Evolutionary conservation across 768 basidiomycete species (phyloP).

Genomic region (Galerina sulciceps): DNA sequence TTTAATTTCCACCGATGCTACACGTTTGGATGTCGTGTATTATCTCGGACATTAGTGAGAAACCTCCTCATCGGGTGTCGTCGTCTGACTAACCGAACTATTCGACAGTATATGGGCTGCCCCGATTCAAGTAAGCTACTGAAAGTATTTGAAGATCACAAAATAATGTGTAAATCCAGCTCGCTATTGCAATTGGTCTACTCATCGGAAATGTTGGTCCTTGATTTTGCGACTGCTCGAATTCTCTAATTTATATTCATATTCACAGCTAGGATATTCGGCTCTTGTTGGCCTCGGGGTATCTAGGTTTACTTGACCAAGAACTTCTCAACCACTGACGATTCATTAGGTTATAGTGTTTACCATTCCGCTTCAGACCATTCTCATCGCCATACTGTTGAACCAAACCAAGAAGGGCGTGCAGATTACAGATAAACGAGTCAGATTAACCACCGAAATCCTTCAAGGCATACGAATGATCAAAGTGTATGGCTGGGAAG

Average conservation of each 20-base stretch:
- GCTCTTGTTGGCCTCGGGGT: slow-evolving; percentile 65
- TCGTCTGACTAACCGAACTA: background rate
- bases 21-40: slow-evolving; percentile 55
- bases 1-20: slow-evolving; percentile 68
- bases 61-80: too few relatives aligned
- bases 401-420: slow-evolving; percentile 57
- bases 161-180: slow-evolving; percentile 28
- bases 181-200: slow-evolving; percentile 63
- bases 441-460: slow-evolving; percentile 68
- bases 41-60: slow-evolving; percentile 46
- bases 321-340: slow-evolving; percentile 6
- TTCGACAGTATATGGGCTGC: slow-evolving; percentile 57
- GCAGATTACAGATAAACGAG: slow-evolving; percentile 68
- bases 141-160: background rate
- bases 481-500: slow-evolving; percentile 67
- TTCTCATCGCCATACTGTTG: slow-evolving; percentile 56
- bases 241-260: background rate
- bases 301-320: slow-evolving; percentile 9
- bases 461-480: slow-evolving; percentile 70
- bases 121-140: slow-evolving; percentile 52
- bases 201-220: slow-evolving; percentile 57
- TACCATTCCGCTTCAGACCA: slow-evolving; percentile 33
- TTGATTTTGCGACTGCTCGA: background rate
- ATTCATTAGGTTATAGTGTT: slow-evolving; percentile 11
- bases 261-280: slow-evolving; percentile 62